Percentiles rank a stretch among this genome's conserved stretches.
Conservation (phyloP, 169 alveolate genomes). For the Plasmodium billcollinsi region DNA sequence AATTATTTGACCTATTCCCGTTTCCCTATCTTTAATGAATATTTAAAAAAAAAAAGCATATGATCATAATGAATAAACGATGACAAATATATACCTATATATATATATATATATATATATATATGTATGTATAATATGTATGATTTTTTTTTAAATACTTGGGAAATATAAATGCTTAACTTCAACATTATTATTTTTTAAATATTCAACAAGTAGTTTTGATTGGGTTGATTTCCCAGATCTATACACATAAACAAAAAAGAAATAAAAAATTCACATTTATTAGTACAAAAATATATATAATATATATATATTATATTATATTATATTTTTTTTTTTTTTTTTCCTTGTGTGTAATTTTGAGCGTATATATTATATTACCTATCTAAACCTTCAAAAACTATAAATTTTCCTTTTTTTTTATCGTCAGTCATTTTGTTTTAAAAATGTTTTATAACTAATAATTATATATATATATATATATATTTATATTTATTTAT, state of each 20-base stretch:
- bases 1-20: conserved; percentile 89
- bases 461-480: no score
- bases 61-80: no score
- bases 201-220: conserved; percentile 81
- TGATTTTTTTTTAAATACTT: conserved; percentile 76
- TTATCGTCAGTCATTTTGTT: conserved; percentile 5
- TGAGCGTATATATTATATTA: conserved; percentile 20
- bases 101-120: no score
- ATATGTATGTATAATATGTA: not conserved
- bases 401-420: conserved; percentile 92
- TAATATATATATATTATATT: not conserved
- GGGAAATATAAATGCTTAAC: conserved; percentile 86
- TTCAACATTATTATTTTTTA: conserved; percentile 79
- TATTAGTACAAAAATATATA: not conserved
- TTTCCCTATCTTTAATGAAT: conserved; percentile 85
- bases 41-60: not conserved
- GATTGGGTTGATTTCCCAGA: conserved; percentile 95
- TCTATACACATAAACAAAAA: conserved; percentile 78
- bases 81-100: no score
- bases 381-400: conserved; percentile 96
- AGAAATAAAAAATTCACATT: not conserved
- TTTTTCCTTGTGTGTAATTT: not conserved
- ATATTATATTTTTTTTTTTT: not conserved
- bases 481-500: no score
- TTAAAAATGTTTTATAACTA: not conserved